Conservation (phyloP, 164 flowering plant species). For the Pachysandra terminalis region DNA sequence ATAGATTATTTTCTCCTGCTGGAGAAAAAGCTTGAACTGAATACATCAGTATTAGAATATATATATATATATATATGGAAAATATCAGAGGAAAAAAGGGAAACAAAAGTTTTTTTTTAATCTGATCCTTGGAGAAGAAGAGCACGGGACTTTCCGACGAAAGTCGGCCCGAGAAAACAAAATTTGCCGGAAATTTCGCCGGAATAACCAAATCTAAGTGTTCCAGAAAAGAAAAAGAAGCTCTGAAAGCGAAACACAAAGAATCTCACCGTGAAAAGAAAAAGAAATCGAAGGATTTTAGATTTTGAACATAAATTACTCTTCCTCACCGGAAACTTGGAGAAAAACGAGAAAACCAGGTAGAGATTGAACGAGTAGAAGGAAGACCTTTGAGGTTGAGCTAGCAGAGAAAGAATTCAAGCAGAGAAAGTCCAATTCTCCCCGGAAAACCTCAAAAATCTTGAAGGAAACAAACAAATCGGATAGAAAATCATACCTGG, state of each 20-base stretch:
- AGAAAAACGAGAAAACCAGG: not conserved
- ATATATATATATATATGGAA: not conserved
- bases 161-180: constrained; percentile 4
- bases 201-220: not conserved
- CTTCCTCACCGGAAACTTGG: not conserved
- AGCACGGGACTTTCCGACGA: constrained; percentile 4
- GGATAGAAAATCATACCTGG: constrained; percentile 19
- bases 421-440: not conserved
- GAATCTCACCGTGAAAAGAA: not conserved
- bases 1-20: not conserved
- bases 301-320: not conserved
- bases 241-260: not conserved
- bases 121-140: not conserved
- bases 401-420: not conserved
- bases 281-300: no score
- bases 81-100: not conserved
- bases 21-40: not conserved
- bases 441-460: not conserved
- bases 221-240: no score
- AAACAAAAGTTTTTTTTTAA: not conserved
- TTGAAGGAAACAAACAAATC: not conserved
- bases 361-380: not conserved
- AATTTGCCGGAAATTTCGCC: not conserved
- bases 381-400: not conserved
- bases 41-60: not conserved